phyloP scores from a whole-genome alignment of 176 grass and related monocot genomes.

The maize (Zea mays) region Zm-B73-REFERENCE-NAM-5.0 NC_050096.1:188765501-188766000 shows the following conservation, averaged over 20 bases:
- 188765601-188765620: conserved; percentile 37
- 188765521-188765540: neutral
- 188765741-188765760: neutral
- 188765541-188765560: neutral
- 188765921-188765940: no score
- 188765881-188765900: no score
- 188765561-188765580: conserved; percentile 1
- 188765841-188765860: no score
- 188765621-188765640: conserved; percentile 30
- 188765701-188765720: conserved; percentile 11
- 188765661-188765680: conserved; percentile 40
- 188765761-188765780: neutral
- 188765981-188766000: no score
- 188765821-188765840: no score
- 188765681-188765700: conserved; percentile 19
- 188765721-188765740: conserved; percentile 8
- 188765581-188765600: neutral
- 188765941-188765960: no score
- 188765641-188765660: conserved; percentile 42
- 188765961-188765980: no score
- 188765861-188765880: no score
- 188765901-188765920: no score
- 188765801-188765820: no score
- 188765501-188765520: conserved; percentile 36
- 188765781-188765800: neutral